phyloP scores from a whole-genome alignment of 2,329 filamentous ascomycete genomes.

The Fusarium luffae region DNA sequence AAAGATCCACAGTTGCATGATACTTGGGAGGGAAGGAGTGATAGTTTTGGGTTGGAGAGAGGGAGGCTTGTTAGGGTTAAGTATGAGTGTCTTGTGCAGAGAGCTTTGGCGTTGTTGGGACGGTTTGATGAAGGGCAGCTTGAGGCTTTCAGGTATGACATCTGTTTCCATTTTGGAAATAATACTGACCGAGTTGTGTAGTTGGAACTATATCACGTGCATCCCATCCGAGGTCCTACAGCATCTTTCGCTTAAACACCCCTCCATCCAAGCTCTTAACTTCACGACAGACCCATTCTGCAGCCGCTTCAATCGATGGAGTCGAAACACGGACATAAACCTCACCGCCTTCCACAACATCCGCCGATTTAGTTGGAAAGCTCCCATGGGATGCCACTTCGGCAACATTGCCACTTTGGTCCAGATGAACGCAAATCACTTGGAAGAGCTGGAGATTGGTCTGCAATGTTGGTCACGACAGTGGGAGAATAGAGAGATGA shows the following conservation, averaged over 20 bases:
- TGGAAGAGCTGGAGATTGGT: not conserved
- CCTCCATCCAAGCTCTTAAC: not conserved
- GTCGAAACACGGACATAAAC: not conserved
- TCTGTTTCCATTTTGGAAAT: too few relatives aligned
- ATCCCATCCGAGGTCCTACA: not conserved
- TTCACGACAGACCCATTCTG: slow-evolving; percentile 9
- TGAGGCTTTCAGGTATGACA: too few relatives aligned
- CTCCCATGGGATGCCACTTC: slow-evolving; percentile 2
- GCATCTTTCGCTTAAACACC: too few relatives aligned
- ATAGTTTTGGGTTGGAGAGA: not conserved
- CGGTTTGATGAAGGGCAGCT: not conserved
- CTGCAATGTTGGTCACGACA: not conserved
- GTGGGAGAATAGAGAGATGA: not conserved
- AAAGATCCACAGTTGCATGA: not conserved
- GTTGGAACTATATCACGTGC: not conserved
- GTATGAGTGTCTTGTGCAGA: slow-evolving; percentile 12
- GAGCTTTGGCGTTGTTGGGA: not conserved
- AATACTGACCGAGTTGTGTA: too few relatives aligned
- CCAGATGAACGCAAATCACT: accelerated
- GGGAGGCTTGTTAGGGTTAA: not conserved
- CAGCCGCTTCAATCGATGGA: slow-evolving; percentile 8
- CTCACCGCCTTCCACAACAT: not conserved
- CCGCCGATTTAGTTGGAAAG: not conserved
- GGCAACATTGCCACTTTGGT: not conserved
- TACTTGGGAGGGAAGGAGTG: not conserved